These are phyloP conservation scores for Geosmithia morbida DNA, from an alignment of 2,329 filamentous ascomycete genomes.

Conservation along the genomic window DNA sequence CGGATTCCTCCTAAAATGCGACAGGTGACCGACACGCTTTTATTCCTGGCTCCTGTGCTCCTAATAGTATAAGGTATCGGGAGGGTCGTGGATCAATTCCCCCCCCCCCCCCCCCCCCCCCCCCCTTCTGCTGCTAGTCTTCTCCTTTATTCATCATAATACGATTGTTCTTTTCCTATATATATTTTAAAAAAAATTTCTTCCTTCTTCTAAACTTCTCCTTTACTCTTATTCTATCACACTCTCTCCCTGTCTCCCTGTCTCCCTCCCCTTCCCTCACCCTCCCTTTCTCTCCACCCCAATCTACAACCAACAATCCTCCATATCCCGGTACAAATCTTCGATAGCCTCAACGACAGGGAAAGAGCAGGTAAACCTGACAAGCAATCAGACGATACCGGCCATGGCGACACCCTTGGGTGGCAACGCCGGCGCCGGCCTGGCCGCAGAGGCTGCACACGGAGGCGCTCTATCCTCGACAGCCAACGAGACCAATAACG, in stretches of 20 bases:
- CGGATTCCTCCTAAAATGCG: slow-evolving; percentile 1
- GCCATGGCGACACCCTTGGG: slow-evolving; percentile 2
- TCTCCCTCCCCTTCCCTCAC: background rate
- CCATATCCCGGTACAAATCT: background rate
- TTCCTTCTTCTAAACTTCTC: background rate
- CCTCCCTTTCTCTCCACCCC: background rate
- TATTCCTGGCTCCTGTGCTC: background rate
- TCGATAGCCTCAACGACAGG: background rate
- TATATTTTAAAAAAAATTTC: too few species aligned
- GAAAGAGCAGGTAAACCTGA: background rate
- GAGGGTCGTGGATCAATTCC: too few species aligned
- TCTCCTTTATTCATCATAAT: too few species aligned
- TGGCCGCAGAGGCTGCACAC: background rate
- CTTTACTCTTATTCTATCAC: background rate
- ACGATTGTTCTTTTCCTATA: too few species aligned
- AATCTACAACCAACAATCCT: too few species aligned
- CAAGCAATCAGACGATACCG: background rate
- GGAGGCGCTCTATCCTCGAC: background rate
- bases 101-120: too few species aligned
- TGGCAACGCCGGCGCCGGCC: background rate
- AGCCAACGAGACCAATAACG: background rate
- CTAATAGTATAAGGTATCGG: too few species aligned
- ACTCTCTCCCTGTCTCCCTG: too few species aligned
- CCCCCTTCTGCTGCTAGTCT: too few species aligned
- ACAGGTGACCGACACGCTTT: background rate